Evolutionary conservation across 805 yeast genomes (phyloP).

Genomic region (Candida succiphila): DNA sequence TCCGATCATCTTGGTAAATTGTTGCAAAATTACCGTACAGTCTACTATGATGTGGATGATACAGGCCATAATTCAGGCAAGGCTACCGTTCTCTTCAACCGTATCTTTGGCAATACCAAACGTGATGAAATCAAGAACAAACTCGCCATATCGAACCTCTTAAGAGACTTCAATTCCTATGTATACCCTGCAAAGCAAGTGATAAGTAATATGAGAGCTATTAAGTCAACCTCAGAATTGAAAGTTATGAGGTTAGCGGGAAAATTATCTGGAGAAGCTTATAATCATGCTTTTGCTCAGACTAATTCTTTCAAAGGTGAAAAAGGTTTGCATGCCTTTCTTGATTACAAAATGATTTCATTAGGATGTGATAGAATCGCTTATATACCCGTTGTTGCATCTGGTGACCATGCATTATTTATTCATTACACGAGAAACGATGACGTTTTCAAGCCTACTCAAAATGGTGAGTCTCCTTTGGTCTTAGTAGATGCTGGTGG

Average conservation of each 20-base stretch:
- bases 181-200: conserved; percentile 33
- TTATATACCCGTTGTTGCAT: conserved; percentile 93
- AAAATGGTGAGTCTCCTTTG: no score
- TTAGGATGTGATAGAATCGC: conserved; percentile 90
- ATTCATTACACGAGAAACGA: conserved; percentile 94
- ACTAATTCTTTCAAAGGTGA: conserved; percentile 57
- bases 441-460: conserved; percentile 65
- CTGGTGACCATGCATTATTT: conserved; percentile 81
- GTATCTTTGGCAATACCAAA: background rate
- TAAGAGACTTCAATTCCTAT: conserved; percentile 22
- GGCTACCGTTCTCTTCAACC: background rate
- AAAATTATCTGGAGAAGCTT: conserved; percentile 72
- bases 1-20: conserved; percentile 35
- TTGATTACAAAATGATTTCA: conserved; percentile 72
- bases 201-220: conserved; percentile 43
- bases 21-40: conserved; percentile 34
- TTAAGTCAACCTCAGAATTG: conserved; percentile 73
- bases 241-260: conserved; percentile 76
- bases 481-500: conserved; percentile 96
- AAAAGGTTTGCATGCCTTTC: conserved; percentile 64
- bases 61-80: conserved; percentile 6
- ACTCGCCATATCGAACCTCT: conserved; percentile 13
- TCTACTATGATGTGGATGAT: conserved; percentile 42
- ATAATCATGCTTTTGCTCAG: conserved; percentile 68
- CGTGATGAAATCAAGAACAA: conserved; percentile 5